Conservation (phyloP, 2,329 filamentous ascomycete genomes). For the Fusarium xyrophilum region DNA sequence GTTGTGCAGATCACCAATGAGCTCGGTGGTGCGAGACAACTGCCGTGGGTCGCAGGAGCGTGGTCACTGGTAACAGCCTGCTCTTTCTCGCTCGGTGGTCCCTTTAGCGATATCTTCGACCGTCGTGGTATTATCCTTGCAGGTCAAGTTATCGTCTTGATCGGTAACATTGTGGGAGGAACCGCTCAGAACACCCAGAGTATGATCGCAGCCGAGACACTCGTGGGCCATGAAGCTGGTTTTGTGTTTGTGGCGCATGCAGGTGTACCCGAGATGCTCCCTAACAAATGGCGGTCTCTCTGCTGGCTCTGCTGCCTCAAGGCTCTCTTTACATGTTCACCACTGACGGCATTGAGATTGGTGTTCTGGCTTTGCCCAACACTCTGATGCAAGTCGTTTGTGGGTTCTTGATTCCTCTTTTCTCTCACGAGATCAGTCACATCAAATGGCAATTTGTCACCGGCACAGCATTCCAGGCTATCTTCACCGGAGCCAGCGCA, state of each 20-base stretch:
- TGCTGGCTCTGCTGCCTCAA: slow-evolving; percentile 14
- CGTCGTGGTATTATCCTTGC: slow-evolving; percentile 8
- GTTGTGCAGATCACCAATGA: slow-evolving; percentile 13
- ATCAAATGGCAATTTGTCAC: slow-evolving; percentile 16
- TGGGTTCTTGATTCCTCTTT: neutral
- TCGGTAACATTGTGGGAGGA: slow-evolving; percentile 16
- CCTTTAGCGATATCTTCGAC: slow-evolving; percentile 8
- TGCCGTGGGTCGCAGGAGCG: slow-evolving; percentile 15
- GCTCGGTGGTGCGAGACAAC: neutral
- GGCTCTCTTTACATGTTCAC: slow-evolving; percentile 27
- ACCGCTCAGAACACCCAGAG: neutral
- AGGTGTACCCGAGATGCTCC: slow-evolving; percentile 19
- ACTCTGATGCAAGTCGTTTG: neutral
- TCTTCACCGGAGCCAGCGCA: slow-evolving; percentile 17
- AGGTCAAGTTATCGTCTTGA: neutral
- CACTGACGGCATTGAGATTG: slow-evolving; percentile 13
- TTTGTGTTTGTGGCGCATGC: slow-evolving; percentile 19
- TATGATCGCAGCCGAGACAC: slow-evolving; percentile 7
- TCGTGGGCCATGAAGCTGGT: neutral
- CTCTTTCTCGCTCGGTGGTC: slow-evolving; percentile 20
- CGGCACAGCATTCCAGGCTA: slow-evolving; percentile 5
- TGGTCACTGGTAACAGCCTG: slow-evolving; percentile 10
- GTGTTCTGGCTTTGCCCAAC: neutral
- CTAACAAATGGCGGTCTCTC: slow-evolving; percentile 21
- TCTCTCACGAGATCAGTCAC: slow-evolving; percentile 1